Base-by-base conservation (phyloP, 306 rosid species). In the Lathyrus oleraceus region DNA sequence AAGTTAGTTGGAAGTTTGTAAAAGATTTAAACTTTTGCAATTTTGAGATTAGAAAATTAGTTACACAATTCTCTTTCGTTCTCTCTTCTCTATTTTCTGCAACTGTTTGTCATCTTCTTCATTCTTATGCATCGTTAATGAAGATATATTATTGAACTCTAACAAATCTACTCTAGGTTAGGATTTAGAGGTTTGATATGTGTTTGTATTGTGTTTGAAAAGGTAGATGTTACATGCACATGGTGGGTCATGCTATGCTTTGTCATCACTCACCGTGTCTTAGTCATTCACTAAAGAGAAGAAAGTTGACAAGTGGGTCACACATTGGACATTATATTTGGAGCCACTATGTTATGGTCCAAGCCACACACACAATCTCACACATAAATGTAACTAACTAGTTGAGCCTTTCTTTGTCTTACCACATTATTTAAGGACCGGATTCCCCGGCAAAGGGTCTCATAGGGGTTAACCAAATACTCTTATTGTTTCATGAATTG, bases 191-290 rank as follows among this genome's bases (percentile, higher is more conserved):
- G 81, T 78, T 75, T 52, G 75, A 30, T 74, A 40, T 23, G 25
- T 23, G 25, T 23, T 21, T 21, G 32, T 28, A 4, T 30, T 77
- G 72, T 72, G 87, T 69, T 71, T 70, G 47, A 39, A 76, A 68
- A 30, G 70, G 70, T 82, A 82, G 77, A 65, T 68, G 76, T 36
- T 77, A 72, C 75, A 69, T 62, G 76, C 83, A 79, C 80, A 64
- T 79, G 83, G 83, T 79, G 73, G 83, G 83, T 64, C 80, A 62
- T 20, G 25, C 40, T 5, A 53, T 74, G 79, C 69, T 45, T 74
- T 69, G 57, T 63, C 79, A 69, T 32, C 28, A 12, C 54, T 74
- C 75, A 69, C 27, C 45, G 45, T 69, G 54, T 74, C 72, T 44
- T 56, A 54, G 66, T 61, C 75, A 67, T 38, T 25, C 76, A 30